Base-by-base conservation (phyloP, 768 basidiomycete species). In the Suillus occidentalis region DNA sequence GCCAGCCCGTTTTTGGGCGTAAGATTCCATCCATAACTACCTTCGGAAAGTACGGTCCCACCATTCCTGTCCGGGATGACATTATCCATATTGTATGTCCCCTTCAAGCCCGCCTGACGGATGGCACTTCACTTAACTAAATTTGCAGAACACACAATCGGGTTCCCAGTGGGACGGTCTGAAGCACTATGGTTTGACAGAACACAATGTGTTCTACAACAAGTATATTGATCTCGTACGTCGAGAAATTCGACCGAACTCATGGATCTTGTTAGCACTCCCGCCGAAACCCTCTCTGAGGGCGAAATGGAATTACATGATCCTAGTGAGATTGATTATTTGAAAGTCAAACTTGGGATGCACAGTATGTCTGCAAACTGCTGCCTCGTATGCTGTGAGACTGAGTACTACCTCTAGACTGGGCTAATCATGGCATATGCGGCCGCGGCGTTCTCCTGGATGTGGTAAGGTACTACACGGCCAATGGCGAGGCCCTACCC, bases 121-220 rank as follows among this genome's bases (percentile, higher is more conserved):
- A 36, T 36, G 39, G 14, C 31, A 25, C 49, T 28, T 68, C 13
- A 25, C 39, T 25, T 65, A n/a, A 16, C 7, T 62, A 31, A 13
- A 47, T 45, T 16, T 52, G 9, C 69, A 89, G 88, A 89, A 90
- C 67, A 88, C 88, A 0, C 89, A 90, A 76, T 88, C 87, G 0
- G 87, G 88, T 10, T 82, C 87, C 5, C 88, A 90, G 68, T 89
- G 88, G 88, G 89, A 90, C 68, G 87, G 88, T 9, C 63, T 89
- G 71, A 80, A 83, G 65, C 87, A 89, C 67, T 86, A 81, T 69
- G 86, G 86, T 3, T 65, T 89, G 49, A 57, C 73, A 0, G 80
- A 84, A 18, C 82, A 88, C 66, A 79, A 78, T 3, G 77, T 88
- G 25, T 88, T 86, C 70, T 89, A 89, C 72, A 85, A 89, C 75